Percentiles rank a stretch among this genome's conserved stretches.
phyloP scores from a whole-genome alignment of 2,329 filamentous ascomycete species.

The Ceratocystis papillata region DNA sequence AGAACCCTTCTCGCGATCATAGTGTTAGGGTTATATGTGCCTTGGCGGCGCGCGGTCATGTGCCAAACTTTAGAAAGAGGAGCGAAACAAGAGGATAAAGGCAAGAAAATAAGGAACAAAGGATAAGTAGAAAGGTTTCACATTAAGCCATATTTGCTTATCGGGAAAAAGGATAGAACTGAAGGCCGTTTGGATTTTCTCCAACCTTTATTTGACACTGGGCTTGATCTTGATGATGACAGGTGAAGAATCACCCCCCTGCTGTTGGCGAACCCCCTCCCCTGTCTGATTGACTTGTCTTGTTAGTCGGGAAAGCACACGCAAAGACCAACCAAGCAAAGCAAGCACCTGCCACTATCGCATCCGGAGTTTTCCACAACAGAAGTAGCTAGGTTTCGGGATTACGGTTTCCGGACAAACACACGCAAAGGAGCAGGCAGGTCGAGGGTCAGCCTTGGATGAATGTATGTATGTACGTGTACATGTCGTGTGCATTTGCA shows the following conservation, averaged over 20 bases:
- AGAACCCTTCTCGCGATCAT: neutral
- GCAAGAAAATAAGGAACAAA: neutral
- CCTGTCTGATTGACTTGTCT: neutral
- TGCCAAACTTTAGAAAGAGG: neutral
- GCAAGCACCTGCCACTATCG: neutral
- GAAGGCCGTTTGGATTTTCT: neutral
- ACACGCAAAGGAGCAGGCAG: no score
- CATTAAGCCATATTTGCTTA: neutral
- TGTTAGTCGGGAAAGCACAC: conserved; percentile 1
- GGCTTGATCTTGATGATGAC: neutral
- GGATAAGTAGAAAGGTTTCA: neutral
- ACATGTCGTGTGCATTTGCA: no score
- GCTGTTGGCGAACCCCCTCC: neutral
- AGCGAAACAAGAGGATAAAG: neutral
- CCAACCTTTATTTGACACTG: neutral
- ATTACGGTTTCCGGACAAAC: no score
- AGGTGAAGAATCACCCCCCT: neutral
- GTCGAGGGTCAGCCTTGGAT: no score
- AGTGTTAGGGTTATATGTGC: neutral
- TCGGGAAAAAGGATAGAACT: conserved; percentile 4
- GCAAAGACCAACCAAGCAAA: neutral
- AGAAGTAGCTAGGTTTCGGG: no score
- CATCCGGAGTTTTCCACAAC: neutral
- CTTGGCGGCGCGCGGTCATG: neutral
- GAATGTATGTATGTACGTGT: no score